Evolutionary conservation across 441 rosid genomes (phyloP).

Genomic region (Breynia disticha): DNA sequence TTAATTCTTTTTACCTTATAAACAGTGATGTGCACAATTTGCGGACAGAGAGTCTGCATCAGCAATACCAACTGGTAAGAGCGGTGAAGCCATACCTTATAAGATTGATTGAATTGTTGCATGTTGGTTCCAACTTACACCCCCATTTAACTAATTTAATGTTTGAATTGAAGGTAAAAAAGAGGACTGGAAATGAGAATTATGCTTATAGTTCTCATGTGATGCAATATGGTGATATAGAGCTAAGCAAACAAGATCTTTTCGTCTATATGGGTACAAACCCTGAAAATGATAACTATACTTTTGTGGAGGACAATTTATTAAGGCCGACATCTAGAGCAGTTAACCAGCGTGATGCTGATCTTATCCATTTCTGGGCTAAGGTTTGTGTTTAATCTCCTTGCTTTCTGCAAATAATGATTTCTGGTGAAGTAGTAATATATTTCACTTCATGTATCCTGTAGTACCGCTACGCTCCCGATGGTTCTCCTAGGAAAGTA

Average conservation of each 20-base stretch:
- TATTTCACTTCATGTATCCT: too few species aligned
- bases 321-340: slow-evolving; percentile 43
- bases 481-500: slow-evolving; percentile 59
- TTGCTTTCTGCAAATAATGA: too few species aligned
- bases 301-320: slow-evolving; percentile 54
- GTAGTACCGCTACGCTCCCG: slow-evolving; percentile 85
- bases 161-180: slow-evolving; percentile 55
- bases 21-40: slow-evolving; percentile 78
- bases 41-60: slow-evolving; percentile 61
- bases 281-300: slow-evolving; percentile 78
- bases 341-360: slow-evolving; percentile 93
- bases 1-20: slow-evolving; percentile 16
- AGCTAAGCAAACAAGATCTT: slow-evolving; percentile 42
- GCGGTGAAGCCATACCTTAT: not conserved
- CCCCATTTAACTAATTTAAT: not conserved
- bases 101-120: not conserved
- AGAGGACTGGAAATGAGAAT: slow-evolving; percentile 46
- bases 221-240: slow-evolving; percentile 74
- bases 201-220: slow-evolving; percentile 78
- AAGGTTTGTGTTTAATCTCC: slow-evolving; percentile 40
- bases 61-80: slow-evolving; percentile 80
- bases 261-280: slow-evolving; percentile 69
- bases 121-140: not conserved
- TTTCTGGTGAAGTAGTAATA: not conserved
- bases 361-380: slow-evolving; percentile 80